These are phyloP conservation scores for Micromonas pusilla DNA, from an alignment of 139 green algal species.

Conservation along the genomic window DNA sequence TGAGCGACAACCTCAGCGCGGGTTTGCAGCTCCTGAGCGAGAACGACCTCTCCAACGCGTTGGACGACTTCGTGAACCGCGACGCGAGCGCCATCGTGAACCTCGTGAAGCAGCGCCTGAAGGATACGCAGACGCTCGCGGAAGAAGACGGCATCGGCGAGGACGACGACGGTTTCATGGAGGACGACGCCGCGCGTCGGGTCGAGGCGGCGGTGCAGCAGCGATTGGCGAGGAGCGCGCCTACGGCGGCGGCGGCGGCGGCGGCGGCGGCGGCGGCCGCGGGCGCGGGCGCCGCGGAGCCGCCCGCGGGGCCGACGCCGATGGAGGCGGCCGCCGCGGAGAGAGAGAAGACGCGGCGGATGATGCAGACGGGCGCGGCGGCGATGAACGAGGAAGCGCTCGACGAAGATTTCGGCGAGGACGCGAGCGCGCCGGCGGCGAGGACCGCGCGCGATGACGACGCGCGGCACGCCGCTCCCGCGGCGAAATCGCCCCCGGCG, in stretches of 20 bases:
- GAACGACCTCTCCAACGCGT: not conserved
- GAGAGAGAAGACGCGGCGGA: no score
- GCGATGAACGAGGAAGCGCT: no score
- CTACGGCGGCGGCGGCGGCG: not conserved
- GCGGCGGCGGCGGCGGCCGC: not conserved
- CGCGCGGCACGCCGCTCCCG: no score
- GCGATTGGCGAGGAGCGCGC: not conserved
- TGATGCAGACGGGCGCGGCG: no score
- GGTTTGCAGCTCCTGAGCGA: slow-evolving; percentile 8
- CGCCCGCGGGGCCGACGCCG: not conserved
- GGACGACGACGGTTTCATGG: no score
- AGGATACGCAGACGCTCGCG: not conserved
- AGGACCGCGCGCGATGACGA: no score
- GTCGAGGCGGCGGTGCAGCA: not conserved
- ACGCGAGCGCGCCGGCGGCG: no score
- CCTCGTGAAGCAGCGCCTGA: not conserved
- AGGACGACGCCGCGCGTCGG: no score
- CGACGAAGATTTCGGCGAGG: no score
- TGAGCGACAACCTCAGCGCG: not conserved
- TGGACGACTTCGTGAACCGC: slow-evolving; percentile 26
- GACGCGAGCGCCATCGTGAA: not conserved
- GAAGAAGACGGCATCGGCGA: not conserved
- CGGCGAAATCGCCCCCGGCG: no score
- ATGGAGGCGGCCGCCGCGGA: not conserved
- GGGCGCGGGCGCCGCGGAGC: no score